A percentile compares a stretch with the other conserved stretches of the same genome.
phyloP scores from a whole-genome alignment of 768 basidiomycete species.

The Xerocomellus dryophilus region DNA sequence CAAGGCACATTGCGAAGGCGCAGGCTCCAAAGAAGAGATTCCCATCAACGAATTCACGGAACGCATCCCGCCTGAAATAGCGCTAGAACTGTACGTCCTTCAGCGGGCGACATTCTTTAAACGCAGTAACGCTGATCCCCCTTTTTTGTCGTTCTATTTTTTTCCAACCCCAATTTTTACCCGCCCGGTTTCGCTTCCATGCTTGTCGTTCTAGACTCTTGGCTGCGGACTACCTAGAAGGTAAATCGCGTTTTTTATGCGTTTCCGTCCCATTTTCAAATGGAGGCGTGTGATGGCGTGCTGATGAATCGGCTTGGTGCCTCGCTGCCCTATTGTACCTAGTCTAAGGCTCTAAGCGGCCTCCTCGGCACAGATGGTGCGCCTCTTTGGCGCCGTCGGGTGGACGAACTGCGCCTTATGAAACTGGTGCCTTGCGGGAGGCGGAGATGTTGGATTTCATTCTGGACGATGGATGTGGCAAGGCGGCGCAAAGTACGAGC shows the following conservation, averaged over 20 bases:
- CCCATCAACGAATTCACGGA: slow-evolving; percentile 76
- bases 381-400: background rate
- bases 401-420: background rate
- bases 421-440: background rate
- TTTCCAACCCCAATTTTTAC: slow-evolving; percentile 6
- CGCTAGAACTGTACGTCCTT: slow-evolving; percentile 76
- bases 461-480: background rate
- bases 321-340: slow-evolving; percentile 11
- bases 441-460: slow-evolving; percentile 4
- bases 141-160: background rate
- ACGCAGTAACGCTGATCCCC: slow-evolving; percentile 13
- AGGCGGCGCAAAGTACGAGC: slow-evolving; percentile 19
- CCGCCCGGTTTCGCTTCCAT: background rate
- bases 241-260: slow-evolving; percentile 32
- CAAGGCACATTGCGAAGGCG: slow-evolving; percentile 74
- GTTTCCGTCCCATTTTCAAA: slow-evolving; percentile 16
- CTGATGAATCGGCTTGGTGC: slow-evolving; percentile 12
- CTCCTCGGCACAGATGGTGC: background rate
- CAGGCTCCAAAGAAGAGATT: slow-evolving; percentile 69
- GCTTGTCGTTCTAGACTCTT: slow-evolving; percentile 40
- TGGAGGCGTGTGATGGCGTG: background rate
- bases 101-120: background rate
- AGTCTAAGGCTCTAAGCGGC: slow-evolving; percentile 8
- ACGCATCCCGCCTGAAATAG: slow-evolving; percentile 82
- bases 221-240: slow-evolving; percentile 66